Base-by-base conservation (phyloP, 2,329 filamentous ascomycete species). In the Neopestalotiopsis rosae region DNA sequence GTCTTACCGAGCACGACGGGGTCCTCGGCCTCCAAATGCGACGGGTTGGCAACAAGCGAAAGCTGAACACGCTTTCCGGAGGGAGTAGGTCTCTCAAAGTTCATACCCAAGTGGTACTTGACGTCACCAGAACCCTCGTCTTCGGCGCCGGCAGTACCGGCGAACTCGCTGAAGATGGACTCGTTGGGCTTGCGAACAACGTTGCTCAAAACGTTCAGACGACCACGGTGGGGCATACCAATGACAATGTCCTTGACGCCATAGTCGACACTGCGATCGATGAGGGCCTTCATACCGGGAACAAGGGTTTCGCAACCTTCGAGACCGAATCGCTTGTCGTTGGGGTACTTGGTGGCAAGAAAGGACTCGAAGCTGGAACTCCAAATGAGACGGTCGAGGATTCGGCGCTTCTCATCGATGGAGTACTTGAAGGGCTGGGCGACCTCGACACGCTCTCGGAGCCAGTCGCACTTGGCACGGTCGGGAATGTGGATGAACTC, bases 91-190 rank as follows among this genome's bases (percentile, higher is more conserved):
- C 96, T 94, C 86, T 99, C 96, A 75, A 99, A 99, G 87, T 99
- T 99, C 96, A 99, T 99, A 79, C 96, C 96, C 77, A 99, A 87
- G 86, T 99, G 96, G 86, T 99, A 99, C 85, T 99, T 99, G 83
- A 99, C 96, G 81, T 99, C 96, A 77, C 96, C 96, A 69, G 96
- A 98, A 70, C 96, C 96, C 84, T 99, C 95, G 75, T 98, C 96
- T 75, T 93, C 92, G 67, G 94, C 93, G 79, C 94, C 94, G 28
- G 92, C 86, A 61, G 92, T 94, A 76, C 96, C 96, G 71, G 94
- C 93, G 78, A 99, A 99, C 82, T 99, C 96, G 80, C 93, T 97
- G 87, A 99, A 99, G 83, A 99, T 99, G 73, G 96, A 98, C 86
- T 98, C 96, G 83, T 99, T 99, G 76, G 96, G 95, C 86, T 99